Base-by-base conservation (phyloP, 164 flowering plant species). In the Macadamia tetraphylla region DNA sequence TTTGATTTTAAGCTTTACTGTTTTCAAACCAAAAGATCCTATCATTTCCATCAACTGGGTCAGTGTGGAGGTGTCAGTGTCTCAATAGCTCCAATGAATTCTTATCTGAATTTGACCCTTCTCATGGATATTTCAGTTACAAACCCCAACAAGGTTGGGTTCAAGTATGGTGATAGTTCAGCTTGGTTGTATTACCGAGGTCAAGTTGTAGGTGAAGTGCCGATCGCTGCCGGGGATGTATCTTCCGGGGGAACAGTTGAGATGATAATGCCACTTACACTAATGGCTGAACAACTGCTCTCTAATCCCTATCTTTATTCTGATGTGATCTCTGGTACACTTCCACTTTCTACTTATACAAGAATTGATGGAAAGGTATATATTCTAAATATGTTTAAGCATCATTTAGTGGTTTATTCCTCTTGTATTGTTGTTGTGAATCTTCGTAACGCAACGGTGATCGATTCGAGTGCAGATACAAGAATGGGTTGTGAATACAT, bases 131-230 rank as follows among this genome's bases (percentile, higher is more conserved):
- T 89, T 67, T 60, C 91, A 35, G 71, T 93, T 31, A 75, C 71
- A 10, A 93, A 93, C 75, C 97, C 96, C 0, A 93, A 93, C 80
- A 76, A 74, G 55, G 88, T 83, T 0, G 85, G 91, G 3, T 81
- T 87, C 82, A 80, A 74, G 76, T 89, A 80, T 82, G 23, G 18
- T 14, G 69, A 79, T 73, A 63, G 79, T 80, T 67, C 84, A 0
- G 83, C 94, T 9, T 13, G 70, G 9, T 58, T 93, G 73, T 73
- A 79, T 31, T 89, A 87, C 84, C 69, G 80, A 52, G 88, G 81
- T 0, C 30, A 73, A 29, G 68, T 65, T 3, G 86, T 93, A 52
- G 98, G 98, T 0, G 85, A 86, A 66, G 97, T 70, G 5, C 81
- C 77, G 2, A 67, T 89, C n/a, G 88, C 87, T 0, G 85, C 83